Evolutionary conservation across 2,329 filamentous ascomycete species (phyloP), one percentile per base, ranked within the genome.

Genomic region (Cladosporium halotolerans): DNA sequence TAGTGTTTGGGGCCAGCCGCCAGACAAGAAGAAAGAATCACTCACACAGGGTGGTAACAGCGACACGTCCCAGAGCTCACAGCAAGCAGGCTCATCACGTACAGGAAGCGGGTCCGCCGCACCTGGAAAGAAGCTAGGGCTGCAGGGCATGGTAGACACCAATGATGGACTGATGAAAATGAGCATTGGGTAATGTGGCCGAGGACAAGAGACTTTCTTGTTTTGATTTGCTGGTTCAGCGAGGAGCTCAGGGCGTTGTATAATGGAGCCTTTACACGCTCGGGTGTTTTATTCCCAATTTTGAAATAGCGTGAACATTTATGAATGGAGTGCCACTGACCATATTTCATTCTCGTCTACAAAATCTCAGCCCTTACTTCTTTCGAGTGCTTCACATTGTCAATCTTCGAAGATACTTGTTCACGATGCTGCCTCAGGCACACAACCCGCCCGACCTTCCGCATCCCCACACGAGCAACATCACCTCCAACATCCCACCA

Each of bases 111-210:
- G 49, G 36, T 41, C 54, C 8, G 28, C 47, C 5, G 32, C 45
- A 13, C 32, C 42, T 10, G 63, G 63, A 31, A 79, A 85, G 76
- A 58, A 88, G 33, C 77, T 95, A 11, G 89, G 89, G 8, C 79
- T 95, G 61, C 91, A 96, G 71, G 89, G 91, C 1, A 96, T 97
- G 91, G 86, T 82, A 14, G 92, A 96, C 70, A 92, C 92, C n/a
- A 89, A 89, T 67, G 92, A 96, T 68, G 88, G 90, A 1, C 78
- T 96, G 59, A 96, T 96, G 86, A 90, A 92, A 63, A 93, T 97
- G 88, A 96, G 88, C 70, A 96, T 96, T 64, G 91, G 96, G 69
- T 96, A 74, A 72, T 8, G 7, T 28, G 40, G 18, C n/a, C 2
- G 13, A 7, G 9, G 23, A 7, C 5, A 4, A 11, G 40, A 6